Percentiles rank a stretch among this genome's conserved stretches.
Conservation (phyloP, 108 stramenopile species). For the Cyclotella cryptica region DNA sequence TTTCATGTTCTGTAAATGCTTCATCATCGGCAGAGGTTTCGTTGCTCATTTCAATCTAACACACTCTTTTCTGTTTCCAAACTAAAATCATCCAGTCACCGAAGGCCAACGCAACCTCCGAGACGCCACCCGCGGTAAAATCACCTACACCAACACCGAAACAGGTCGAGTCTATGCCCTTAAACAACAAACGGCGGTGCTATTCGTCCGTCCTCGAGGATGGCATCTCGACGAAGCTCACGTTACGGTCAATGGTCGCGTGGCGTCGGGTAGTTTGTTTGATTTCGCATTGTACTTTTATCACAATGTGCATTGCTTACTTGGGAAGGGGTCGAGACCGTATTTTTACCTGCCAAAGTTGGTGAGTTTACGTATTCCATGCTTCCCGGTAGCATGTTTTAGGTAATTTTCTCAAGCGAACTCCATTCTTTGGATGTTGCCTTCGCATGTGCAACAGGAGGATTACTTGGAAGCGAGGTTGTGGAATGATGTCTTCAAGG, state of each 20-base stretch:
- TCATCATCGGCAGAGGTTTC: neutral
- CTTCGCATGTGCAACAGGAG: constrained; percentile 48
- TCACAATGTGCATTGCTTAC: constrained; percentile 82
- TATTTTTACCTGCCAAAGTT: constrained; percentile 95
- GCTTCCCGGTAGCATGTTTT: neutral
- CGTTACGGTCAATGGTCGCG: constrained; percentile 84
- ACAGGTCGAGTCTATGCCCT: constrained; percentile 89
- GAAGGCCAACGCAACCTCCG: constrained; percentile 93
- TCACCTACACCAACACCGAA: constrained; percentile 80
- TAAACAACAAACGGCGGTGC: constrained; percentile 72
- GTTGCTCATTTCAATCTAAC: neutral
- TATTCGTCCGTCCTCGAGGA: constrained; percentile 92
- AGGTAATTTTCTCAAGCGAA: neutral
- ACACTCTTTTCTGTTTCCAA: neutral
- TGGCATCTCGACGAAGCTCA: constrained; percentile 96
- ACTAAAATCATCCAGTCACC: constrained; percentile 44
- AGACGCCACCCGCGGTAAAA: constrained; percentile 89
- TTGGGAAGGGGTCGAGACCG: constrained; percentile 78
- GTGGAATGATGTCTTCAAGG: constrained; percentile 93
- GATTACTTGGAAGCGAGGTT: constrained; percentile 89
- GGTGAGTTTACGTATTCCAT: neutral
- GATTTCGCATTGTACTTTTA: constrained; percentile 95
- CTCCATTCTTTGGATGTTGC: neutral
- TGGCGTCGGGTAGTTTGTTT: constrained; percentile 85
- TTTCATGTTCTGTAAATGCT: neutral